phyloP scores from a whole-genome alignment of 2,329 filamentous ascomycete species.

The Fusarium floridanum region DNA sequence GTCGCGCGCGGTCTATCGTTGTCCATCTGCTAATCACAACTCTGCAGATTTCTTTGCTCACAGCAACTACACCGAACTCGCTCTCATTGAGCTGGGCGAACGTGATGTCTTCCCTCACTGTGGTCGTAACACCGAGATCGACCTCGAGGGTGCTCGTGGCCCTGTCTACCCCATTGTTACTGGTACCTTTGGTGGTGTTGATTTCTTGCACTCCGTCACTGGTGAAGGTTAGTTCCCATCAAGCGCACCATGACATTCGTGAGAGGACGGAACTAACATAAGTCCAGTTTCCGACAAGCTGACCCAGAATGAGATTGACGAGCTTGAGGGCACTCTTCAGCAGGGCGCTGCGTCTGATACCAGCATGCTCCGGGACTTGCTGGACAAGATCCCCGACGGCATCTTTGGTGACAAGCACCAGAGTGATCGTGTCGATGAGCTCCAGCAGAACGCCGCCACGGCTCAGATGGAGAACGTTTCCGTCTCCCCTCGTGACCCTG shows the following conservation, averaged over 20 bases:
- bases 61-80: constrained; percentile 92
- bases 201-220: constrained; percentile 91
- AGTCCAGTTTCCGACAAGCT: constrained; percentile 84
- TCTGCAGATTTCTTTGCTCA: constrained; percentile 85
- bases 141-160: constrained; percentile 73
- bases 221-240: constrained; percentile 65
- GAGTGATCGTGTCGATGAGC: constrained; percentile 80
- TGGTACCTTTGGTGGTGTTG: constrained; percentile 93
- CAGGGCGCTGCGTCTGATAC: constrained; percentile 74
- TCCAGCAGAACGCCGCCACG: constrained; percentile 80
- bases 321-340: constrained; percentile 86
- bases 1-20: not conserved
- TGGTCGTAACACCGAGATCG: constrained; percentile 78
- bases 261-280: constrained; percentile 25
- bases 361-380: constrained; percentile 81
- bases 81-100: constrained; percentile 88
- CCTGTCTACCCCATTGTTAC: constrained; percentile 86
- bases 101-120: constrained; percentile 87
- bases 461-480: constrained; percentile 81
- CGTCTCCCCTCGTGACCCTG: constrained; percentile 83
- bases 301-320: constrained; percentile 90
- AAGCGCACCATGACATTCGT: not conserved
- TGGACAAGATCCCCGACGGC: constrained; percentile 85
- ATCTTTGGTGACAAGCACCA: constrained; percentile 83
- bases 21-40: constrained; percentile 19